Base-by-base conservation (phyloP, 169 alveolate genomes). In the Besnoitia besnoiti region DNA sequence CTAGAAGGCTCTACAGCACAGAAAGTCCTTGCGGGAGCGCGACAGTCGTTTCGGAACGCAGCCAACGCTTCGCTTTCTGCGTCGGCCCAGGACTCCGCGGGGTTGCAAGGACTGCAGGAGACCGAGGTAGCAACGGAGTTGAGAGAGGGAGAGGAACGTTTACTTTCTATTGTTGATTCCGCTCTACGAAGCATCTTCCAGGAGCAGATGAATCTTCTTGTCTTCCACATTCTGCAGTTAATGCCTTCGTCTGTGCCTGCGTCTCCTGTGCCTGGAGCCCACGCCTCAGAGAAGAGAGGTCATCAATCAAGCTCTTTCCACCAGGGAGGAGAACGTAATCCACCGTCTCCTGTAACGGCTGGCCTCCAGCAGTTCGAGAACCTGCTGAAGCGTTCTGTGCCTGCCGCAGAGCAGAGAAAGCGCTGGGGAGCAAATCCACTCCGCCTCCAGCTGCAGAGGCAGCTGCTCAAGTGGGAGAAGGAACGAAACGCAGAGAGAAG, bases 351-450 rank as follows among this genome's bases (percentile, higher is more conserved):
- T 35, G 40, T 21, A n/a, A 21, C 80, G 7, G 46, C 40, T 2
- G 21, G 62, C 24, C n/a, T 61, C 27, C 75, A 62, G 50, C 49
- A 39, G 44, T 87, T 61, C 30, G 85, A 62, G 42, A 35, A 21
- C 49, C 49, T 87, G 91, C 73, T 67, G 62, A 77, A 46, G 82
- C 85, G 59, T 33, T 37, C 84, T 2, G 91, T 85, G 24, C 91
- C 91, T 19, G 21, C 50, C 27, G 49, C 44, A 42, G 67, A 67
- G 8, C 84, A 37, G 44, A 19, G 85, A 46, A 55, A 47, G 82
- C 61, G 82, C 47, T 87, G 91, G 91, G 85, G 91, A 33, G 76
- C 61, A 39, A 35, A 42, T 19, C 5, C 50, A 1, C 87, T 77
- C 39, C 87, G 87, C 39, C 10, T 33, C 49, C 84, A 40, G 73